Base-by-base conservation (phyloP, 257 asterid genomes). In the Thymus mandschuricus region DNA sequence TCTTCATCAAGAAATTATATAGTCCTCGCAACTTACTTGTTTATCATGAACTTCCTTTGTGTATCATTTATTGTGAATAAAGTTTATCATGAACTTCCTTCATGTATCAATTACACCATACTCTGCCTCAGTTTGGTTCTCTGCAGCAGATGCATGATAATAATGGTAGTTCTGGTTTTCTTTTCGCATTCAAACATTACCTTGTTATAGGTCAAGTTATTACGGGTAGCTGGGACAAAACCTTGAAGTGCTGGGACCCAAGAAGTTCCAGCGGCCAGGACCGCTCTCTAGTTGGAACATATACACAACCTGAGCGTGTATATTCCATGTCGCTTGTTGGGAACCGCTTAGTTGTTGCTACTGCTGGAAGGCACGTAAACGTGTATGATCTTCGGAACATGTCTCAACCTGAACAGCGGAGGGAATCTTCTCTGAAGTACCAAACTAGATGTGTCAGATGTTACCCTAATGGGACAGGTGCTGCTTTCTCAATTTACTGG, bases 171-270 rank as follows among this genome's bases (percentile, higher is more conserved):
- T 69, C 31, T 10, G 44, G 54, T 49, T 52, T 7, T 61, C 28
- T 21, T 44, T n/a, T 27, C 0, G 4, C 3, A 64, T 8, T 2
- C 54, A 3, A 55, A 56, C 72, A 6, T 72, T 9, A 61, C 60
- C 41, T 70, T 35, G 51, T 66, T 59, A 54, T 62, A 95, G 99
- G 99, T 60, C 99, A 95, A 89, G 99, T 95, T 51, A 91, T 95
- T 66, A 91, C 98, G 62, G 99, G 99, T 48, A 91, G 99, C 80
- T 91, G 99, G 99, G 99, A 95, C 82, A 94, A 88, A 82, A 89
- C 95, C 63, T 49, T 95, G 58, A 91, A 91, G 87, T 95, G 99
- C 74, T 94, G 99, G 99, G 99, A 94, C 71, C 97, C 99, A 27
- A 85, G 99, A 81, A 97, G 99, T 72, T 95, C 95, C 59, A 94